Percentiles rank a stretch among this genome's conserved stretches.
These are phyloP conservation scores for Corynascus novoguineensis DNA, from an alignment of 495 filamentous ascomycete genomes.

Conservation along the genomic window DNA sequence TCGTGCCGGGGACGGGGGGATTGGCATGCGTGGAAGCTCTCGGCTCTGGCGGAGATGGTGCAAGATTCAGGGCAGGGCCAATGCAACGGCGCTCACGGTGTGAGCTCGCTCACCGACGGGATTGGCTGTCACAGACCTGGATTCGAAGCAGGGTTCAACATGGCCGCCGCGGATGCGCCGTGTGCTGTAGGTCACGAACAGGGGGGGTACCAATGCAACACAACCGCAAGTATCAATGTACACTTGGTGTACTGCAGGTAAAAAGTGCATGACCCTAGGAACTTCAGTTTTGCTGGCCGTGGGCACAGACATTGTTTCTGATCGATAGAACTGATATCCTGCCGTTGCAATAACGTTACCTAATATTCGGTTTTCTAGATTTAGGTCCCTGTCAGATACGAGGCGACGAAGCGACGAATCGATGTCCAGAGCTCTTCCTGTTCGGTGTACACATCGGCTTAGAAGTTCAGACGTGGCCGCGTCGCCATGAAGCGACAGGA, in stretches of 20 bases:
- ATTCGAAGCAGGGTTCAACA: slow-evolving; percentile 1
- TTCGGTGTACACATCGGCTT: too few species aligned
- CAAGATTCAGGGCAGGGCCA: slow-evolving; percentile 5
- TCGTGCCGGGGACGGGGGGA: not conserved
- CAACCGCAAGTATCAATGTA: too few species aligned
- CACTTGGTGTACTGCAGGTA: too few species aligned
- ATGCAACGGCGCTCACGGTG: not conserved
- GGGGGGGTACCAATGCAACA: not conserved
- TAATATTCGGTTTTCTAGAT: not conserved
- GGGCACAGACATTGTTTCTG: not conserved
- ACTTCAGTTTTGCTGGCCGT: not conserved
- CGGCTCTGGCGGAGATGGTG: slow-evolving; percentile 8
- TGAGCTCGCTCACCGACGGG: not conserved
- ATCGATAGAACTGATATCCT: not conserved
- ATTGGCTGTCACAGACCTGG: slow-evolving; percentile 1
- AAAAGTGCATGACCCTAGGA: slow-evolving; percentile 3
- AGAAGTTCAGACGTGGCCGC: too few species aligned
- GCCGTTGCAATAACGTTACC: too few species aligned
- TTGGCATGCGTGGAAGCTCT: slow-evolving; percentile 2
- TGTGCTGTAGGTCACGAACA: not conserved
- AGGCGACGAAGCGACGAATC: not conserved
- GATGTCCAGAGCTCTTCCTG: too few species aligned
- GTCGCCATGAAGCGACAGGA: too few species aligned
- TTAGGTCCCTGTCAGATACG: not conserved
- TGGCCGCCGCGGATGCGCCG: not conserved